Evolutionary conservation across 768 basidiomycete species (phyloP).

Genomic region (Suillus alpinus): DNA sequence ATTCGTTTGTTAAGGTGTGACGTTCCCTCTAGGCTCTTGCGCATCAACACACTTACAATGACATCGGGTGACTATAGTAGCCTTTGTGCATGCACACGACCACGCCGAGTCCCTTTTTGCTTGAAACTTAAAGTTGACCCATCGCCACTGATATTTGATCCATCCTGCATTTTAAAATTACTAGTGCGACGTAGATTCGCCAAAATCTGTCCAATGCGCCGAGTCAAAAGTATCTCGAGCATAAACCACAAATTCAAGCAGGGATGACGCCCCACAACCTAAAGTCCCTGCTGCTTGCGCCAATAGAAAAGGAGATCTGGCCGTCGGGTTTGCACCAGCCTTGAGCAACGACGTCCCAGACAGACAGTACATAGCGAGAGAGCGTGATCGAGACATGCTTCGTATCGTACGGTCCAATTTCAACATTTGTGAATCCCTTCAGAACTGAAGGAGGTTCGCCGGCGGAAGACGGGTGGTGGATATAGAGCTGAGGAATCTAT

Average conservation of each 20-base stretch:
- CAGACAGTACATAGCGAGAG: conserved; percentile 60
- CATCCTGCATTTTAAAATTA: not conserved
- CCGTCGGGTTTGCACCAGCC: conserved; percentile 44
- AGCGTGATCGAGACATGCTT: conserved; percentile 48
- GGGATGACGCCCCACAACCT: not conserved
- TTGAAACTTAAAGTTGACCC: too few species aligned
- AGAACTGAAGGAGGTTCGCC: conserved; percentile 66
- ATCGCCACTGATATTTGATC: not conserved
- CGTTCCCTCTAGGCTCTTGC: too few species aligned
- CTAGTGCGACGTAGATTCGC: not conserved
- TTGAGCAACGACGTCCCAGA: conserved; percentile 67
- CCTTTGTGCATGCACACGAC: too few species aligned
- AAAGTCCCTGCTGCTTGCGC: not conserved
- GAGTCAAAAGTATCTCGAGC: not conserved
- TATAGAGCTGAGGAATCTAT: conserved; percentile 67
- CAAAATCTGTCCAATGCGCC: not conserved
- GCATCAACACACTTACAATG: too few species aligned
- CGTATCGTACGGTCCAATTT: conserved; percentile 42
- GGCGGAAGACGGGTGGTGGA: conserved; percentile 55
- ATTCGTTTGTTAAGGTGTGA: too few species aligned
- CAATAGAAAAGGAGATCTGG: conserved; percentile 1
- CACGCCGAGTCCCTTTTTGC: too few species aligned
- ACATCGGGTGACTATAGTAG: too few species aligned
- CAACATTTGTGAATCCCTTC: conserved; percentile 59
- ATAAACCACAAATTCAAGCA: not conserved